A percentile compares a stretch with the other conserved stretches of the same genome.
phyloP scores from a whole-genome alignment of 2,329 filamentous ascomycete genomes.

The Coniella vitis region DNA sequence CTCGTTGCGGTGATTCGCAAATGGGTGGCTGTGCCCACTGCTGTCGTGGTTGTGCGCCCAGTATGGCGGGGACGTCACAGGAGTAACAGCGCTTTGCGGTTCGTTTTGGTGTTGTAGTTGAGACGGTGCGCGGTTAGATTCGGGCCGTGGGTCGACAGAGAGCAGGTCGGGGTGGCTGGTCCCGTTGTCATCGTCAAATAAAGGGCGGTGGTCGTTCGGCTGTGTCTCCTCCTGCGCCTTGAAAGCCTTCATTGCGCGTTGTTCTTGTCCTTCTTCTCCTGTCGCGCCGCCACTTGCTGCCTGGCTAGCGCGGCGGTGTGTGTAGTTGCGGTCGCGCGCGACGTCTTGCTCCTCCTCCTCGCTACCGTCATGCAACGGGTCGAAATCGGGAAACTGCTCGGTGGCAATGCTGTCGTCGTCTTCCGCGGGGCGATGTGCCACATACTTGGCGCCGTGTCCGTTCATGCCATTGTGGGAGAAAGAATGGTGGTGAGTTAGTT shows the following conservation, averaged over 20 bases:
- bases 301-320: not conserved
- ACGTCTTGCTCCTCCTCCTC: slow-evolving; percentile 4
- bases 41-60: slow-evolving; percentile 29
- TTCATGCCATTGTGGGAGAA: slow-evolving; percentile 10
- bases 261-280: not conserved
- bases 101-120: slow-evolving; percentile 12
- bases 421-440: slow-evolving; percentile 5
- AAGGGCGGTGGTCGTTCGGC: not conserved
- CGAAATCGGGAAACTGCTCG: slow-evolving; percentile 17
- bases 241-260: not conserved
- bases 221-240: not conserved
- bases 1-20: slow-evolving; percentile 25
- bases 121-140: slow-evolving; percentile 6
- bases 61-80: slow-evolving; percentile 36
- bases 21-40: slow-evolving; percentile 27
- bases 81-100: slow-evolving; percentile 9
- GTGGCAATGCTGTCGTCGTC: slow-evolving; percentile 14
- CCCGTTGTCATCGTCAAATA: not conserved
- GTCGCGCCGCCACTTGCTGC: not conserved
- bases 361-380: slow-evolving; percentile 15
- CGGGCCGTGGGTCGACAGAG: slow-evolving; percentile 4
- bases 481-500: slow-evolving; percentile 1
- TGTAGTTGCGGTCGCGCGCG: slow-evolving; percentile 6
- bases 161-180: not conserved
- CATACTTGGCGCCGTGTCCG: slow-evolving; percentile 1